Evolutionary conservation across 768 basidiomycete genomes (phyloP).

Genomic region (Auricularia auricula-judae): DNA sequence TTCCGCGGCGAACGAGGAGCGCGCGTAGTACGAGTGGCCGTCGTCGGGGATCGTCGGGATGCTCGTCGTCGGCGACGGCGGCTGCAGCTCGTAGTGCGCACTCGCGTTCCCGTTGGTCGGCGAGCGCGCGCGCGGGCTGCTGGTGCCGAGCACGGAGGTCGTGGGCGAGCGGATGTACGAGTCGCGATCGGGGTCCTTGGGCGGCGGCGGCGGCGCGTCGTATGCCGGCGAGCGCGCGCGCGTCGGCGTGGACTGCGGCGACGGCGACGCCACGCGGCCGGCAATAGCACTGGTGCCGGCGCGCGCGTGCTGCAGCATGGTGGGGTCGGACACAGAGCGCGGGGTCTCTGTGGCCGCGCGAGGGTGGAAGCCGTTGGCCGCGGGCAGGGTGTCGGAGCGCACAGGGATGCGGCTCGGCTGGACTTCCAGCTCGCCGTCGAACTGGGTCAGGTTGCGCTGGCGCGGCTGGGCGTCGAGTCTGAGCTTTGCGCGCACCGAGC

Average conservation of each 20-base stretch:
- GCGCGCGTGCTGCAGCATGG: background rate
- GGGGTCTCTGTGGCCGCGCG: background rate
- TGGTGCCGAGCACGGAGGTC: background rate
- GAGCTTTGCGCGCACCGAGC: conserved; percentile 2
- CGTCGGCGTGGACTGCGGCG: too few species aligned
- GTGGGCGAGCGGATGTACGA: background rate
- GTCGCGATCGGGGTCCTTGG: background rate
- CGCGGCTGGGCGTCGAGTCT: background rate
- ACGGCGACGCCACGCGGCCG: background rate
- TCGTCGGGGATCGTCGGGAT: conserved; percentile 1
- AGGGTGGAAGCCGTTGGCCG: background rate
- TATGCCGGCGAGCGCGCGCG: too few species aligned
- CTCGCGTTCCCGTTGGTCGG: background rate
- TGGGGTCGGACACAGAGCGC: background rate
- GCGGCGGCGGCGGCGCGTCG: background rate
- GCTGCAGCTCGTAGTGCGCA: background rate
- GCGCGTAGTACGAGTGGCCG: background rate
- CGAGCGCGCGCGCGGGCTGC: background rate
- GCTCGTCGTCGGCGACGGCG: background rate
- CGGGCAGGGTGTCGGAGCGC: background rate
- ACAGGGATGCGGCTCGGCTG: background rate
- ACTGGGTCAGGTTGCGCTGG: background rate
- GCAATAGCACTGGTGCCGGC: background rate
- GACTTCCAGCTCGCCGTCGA: background rate
- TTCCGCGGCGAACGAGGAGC: background rate